Percentiles rank a stretch among this genome's conserved stretches.
Conservation (phyloP, 2,329 filamentous ascomycete species). For the Sclerotinia glacialis region DNA sequence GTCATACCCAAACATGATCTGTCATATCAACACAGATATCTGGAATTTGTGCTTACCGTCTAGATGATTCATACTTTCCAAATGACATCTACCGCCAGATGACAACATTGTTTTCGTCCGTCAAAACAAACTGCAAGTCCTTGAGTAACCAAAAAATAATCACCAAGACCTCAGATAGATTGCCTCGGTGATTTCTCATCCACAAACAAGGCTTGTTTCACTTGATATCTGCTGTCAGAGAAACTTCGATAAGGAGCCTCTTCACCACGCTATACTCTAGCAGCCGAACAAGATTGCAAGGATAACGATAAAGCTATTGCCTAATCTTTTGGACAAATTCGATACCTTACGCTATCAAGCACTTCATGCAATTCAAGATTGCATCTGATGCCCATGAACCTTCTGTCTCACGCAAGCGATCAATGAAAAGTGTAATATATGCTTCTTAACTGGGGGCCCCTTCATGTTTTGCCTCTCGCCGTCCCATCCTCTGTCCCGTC, state of each 20-base stretch:
- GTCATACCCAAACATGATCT: constrained; percentile 20
- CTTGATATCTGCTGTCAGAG: constrained; percentile 12
- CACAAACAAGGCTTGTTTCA: constrained; percentile 20
- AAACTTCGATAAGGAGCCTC: constrained; percentile 28
- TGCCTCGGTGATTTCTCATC: constrained; percentile 10
- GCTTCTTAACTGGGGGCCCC: constrained; percentile 18
- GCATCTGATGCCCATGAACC: constrained; percentile 1
- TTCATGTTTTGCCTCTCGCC: constrained; percentile 17
- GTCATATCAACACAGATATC: constrained; percentile 13
- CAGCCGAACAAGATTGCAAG: constrained; percentile 30
- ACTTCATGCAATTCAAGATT: constrained; percentile 18
- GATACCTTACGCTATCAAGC: constrained; percentile 11
- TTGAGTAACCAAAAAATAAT: constrained; percentile 1
- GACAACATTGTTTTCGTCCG: background rate
- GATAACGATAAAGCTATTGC: constrained; percentile 31
- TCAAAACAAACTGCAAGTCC: constrained; percentile 15
- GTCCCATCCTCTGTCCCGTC: constrained; percentile 2
- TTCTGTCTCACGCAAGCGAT: constrained; percentile 3
- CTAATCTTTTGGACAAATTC: constrained; percentile 26
- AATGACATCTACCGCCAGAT: constrained; percentile 6
- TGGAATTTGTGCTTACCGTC: constrained; percentile 14
- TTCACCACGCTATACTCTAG: constrained; percentile 2
- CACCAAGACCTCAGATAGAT: background rate
- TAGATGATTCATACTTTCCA: constrained; percentile 19
- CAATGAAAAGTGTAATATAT: constrained; percentile 14